Percentiles rank a stretch among this genome's conserved stretches.
Evolutionary conservation across 768 basidiomycete genomes (phyloP).

Genomic region (Serendipita sp.): DNA sequence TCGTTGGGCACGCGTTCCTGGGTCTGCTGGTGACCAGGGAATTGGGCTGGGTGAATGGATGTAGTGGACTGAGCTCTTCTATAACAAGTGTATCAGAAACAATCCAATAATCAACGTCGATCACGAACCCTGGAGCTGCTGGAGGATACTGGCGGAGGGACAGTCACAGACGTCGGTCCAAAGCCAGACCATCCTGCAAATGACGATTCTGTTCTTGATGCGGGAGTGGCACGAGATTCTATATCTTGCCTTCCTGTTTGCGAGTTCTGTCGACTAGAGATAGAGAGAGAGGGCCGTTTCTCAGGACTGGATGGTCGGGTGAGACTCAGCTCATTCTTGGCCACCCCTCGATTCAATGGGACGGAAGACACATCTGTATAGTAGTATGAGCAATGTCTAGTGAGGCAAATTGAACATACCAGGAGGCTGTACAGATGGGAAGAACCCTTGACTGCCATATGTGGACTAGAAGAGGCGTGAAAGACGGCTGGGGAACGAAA

Average conservation of each 20-base stretch:
- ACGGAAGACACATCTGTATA: no score
- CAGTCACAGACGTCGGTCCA: background rate
- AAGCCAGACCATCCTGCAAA: background rate
- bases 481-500: background rate
- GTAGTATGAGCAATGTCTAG: background rate
- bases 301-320: background rate
- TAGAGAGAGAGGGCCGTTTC: background rate
- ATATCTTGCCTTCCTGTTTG: background rate
- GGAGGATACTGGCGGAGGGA: background rate
- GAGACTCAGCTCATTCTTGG: background rate
- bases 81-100: background rate
- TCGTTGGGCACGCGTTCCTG: no score
- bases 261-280: background rate
- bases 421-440: background rate
- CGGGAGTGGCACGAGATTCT: no score
- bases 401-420: background rate
- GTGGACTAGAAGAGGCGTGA: background rate
- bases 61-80: constrained; percentile 1
- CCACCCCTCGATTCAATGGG: no score
- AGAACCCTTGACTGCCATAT: background rate
- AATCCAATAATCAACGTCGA: background rate
- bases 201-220: background rate
- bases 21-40: background rate
- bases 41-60: constrained; percentile 1
- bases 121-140: background rate